Evolutionary conservation across 768 basidiomycete species (phyloP).

Genomic region (Suillus tomentosus): DNA sequence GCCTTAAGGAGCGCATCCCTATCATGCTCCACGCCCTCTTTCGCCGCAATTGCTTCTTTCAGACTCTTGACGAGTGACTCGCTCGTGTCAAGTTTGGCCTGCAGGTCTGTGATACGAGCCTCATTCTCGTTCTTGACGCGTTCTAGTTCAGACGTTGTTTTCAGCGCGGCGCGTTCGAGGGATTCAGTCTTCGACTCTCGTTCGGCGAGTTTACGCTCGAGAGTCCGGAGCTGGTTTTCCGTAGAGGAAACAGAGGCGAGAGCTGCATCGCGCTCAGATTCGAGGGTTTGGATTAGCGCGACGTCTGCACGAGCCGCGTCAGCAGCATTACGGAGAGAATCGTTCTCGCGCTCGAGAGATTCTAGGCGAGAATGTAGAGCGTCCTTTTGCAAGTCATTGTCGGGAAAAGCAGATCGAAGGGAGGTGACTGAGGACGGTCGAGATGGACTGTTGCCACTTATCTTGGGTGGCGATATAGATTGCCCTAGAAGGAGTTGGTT

Average conservation of each 20-base stretch:
- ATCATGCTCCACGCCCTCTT: slow-evolving; percentile 52
- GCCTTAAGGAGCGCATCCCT: slow-evolving; percentile 50
- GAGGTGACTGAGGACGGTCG: slow-evolving; percentile 25
- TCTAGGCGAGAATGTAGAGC: slow-evolving; percentile 44
- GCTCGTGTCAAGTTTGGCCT: slow-evolving; percentile 46
- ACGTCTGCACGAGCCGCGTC: slow-evolving; percentile 25
- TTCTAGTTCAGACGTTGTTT: slow-evolving; percentile 43
- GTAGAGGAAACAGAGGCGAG: slow-evolving; percentile 41
- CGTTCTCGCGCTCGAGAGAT: slow-evolving; percentile 71
- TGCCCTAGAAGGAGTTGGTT: slow-evolving; percentile 43
- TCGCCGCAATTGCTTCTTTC: slow-evolving; percentile 52
- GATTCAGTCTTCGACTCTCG: slow-evolving; percentile 46
- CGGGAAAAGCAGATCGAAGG: slow-evolving; percentile 44
- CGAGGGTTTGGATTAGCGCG: slow-evolving; percentile 32
- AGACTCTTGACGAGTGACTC: slow-evolving; percentile 48
- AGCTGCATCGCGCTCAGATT: slow-evolving; percentile 49
- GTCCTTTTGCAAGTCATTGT: slow-evolving; percentile 14
- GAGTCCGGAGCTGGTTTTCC: slow-evolving; percentile 42
- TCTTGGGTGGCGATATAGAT: slow-evolving; percentile 10
- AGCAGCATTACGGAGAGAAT: slow-evolving; percentile 48
- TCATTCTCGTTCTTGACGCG: slow-evolving; percentile 50
- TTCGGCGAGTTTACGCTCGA: slow-evolving; percentile 47
- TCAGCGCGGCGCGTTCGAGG: slow-evolving; percentile 46
- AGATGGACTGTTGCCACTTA: slow-evolving; percentile 17
- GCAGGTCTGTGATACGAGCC: slow-evolving; percentile 41